Conservation (phyloP, 176 grass and related monocot genomes). For the Secale cereale region DNA sequence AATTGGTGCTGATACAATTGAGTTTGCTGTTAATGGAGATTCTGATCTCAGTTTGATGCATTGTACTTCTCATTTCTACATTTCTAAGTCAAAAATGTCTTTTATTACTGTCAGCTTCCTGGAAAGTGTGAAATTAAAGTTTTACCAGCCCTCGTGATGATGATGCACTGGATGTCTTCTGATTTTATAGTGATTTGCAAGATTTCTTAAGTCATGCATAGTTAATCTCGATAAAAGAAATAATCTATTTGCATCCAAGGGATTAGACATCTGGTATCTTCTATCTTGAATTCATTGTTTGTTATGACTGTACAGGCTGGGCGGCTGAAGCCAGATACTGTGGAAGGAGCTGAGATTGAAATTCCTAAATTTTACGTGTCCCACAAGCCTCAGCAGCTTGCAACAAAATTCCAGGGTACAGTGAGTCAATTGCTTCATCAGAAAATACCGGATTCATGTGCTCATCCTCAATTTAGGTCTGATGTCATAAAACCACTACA, state of each 20-base stretch:
- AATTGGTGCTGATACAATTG: neutral
- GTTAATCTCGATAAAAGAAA: neutral
- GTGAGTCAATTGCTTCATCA: constrained; percentile 59
- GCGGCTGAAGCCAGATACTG: constrained; percentile 54
- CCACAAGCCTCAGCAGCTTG: constrained; percentile 76
- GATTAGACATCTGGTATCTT: neutral
- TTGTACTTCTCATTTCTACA: neutral
- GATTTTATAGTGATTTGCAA: too few species aligned
- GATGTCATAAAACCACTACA: constrained; percentile 95
- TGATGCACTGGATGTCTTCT: neutral
- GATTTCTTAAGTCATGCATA: too few species aligned
- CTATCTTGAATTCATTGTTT: constrained; percentile 2
- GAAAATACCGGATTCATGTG: constrained; percentile 61
- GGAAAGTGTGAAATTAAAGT: neutral
- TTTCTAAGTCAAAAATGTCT: neutral
- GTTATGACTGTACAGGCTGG: constrained; percentile 51
- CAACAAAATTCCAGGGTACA: constrained; percentile 44
- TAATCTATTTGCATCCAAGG: neutral
- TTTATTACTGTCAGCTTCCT: neutral
- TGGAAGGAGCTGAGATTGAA: constrained; percentile 67
- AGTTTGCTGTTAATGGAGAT: neutral
- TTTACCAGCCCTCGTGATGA: neutral
- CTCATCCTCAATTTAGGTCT: constrained; percentile 58
- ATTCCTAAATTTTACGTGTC: constrained; percentile 96
- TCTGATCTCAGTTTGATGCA: neutral